Base-by-base conservation (phyloP, 495 filamentous ascomycete species). In the Daldinia vernicosa region DNA sequence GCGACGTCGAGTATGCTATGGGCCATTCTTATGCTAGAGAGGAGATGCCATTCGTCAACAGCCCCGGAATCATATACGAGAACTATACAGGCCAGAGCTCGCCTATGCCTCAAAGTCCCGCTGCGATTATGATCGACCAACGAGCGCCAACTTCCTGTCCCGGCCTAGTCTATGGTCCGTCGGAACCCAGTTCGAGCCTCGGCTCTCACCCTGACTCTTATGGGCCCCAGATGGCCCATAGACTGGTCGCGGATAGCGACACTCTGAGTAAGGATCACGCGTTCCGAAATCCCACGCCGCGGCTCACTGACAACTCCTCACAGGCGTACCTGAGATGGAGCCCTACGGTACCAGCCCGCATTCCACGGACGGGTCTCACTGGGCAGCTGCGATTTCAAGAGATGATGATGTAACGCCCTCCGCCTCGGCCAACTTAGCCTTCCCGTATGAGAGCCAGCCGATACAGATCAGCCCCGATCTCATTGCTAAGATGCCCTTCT, bases 401-500 rank as follows among this genome's bases (percentile, higher is more conserved):
- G 83, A 84, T 35, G 83, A 83, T 19, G 80, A 82, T 61, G 75
- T 72, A 11, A 74, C 77, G 15, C 75, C 78, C 47, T 35, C 70
- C 54, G 50, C 54, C 33, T 63, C 68, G 62, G 70, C 75, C 43
- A 55, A 57, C 64, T 35, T 67, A 37, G 53, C 66, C 74, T 74
- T 77, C 66, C 54, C 77, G 63, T 74, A 74, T 27, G 78, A 70
- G 76, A 78, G 58, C 73, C 79, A 71, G 55, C 74, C 67, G 71
- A 63, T 78, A 65, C 81, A 81, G 62, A 75, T 85, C 63, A 83
- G 75, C 77, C 74, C 82, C 30, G 85, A 87, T 69, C 81, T 89
- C 72, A 82, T 86, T 67, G 77, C 84, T 59, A 85, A 84, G 71
- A 83, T 89, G 77, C 82, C 83, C 4, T 89, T 87, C 78, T 87